phyloP scores from a whole-genome alignment of 352 stramenopile genomes.

The Paralagenidium karlingii region DNA sequence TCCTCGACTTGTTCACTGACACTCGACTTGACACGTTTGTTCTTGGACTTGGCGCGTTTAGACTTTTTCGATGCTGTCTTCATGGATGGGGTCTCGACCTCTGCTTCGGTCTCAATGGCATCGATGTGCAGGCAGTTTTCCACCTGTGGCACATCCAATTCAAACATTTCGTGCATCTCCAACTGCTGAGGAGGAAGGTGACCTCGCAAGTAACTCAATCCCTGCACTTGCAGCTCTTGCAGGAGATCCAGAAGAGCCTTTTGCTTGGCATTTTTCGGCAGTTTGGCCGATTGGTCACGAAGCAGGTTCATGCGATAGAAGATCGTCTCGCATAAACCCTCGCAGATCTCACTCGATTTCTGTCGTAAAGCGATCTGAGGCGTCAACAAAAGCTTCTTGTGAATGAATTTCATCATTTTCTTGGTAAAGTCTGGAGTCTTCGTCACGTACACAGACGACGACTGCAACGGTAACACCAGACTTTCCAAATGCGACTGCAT shows the following conservation, averaged over 20 bases:
- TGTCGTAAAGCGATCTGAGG: slow-evolving; percentile 52
- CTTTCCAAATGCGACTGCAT: no score
- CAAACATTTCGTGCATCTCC: slow-evolving; percentile 70
- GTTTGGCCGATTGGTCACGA: slow-evolving; percentile 43
- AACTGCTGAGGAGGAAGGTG: slow-evolving; percentile 63
- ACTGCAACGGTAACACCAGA: no score
- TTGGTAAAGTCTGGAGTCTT: slow-evolving; percentile 50
- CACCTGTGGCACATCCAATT: slow-evolving; percentile 69
- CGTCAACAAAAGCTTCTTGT: slow-evolving; percentile 46
- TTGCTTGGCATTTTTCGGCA: slow-evolving; percentile 95
- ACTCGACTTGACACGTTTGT: background rate
- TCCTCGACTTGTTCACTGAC: background rate
- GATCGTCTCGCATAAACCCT: slow-evolving; percentile 88
- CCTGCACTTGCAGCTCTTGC: slow-evolving; percentile 73
- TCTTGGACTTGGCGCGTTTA: background rate
- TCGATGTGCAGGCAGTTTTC: slow-evolving; percentile 77
- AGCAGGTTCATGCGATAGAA: slow-evolving; percentile 91
- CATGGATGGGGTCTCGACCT: no score
- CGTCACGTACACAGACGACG: slow-evolving; percentile 19
- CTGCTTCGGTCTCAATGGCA: no score
- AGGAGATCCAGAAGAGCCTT: slow-evolving; percentile 95
- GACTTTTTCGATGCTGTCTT: no score
- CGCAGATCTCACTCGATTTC: slow-evolving; percentile 56
- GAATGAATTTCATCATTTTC: slow-evolving; percentile 63
- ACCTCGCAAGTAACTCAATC: slow-evolving; percentile 63